phyloP scores from a whole-genome alignment of 169 alveolate genomes.

The Plasmodium yoelii region DNA sequence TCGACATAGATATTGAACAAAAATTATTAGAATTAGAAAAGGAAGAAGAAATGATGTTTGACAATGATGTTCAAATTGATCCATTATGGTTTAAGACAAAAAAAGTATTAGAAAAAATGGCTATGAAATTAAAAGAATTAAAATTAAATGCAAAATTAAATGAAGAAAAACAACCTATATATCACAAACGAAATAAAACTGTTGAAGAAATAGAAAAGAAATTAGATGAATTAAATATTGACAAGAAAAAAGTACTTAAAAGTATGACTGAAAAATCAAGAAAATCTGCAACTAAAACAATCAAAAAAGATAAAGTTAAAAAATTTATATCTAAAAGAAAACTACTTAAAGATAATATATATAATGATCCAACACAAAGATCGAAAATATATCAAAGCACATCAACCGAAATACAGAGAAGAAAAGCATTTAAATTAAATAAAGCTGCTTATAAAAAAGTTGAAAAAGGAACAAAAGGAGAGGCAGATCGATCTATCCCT shows the following conservation, averaged over 20 bases:
- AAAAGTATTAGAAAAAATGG: slow-evolving; percentile 57
- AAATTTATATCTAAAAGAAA: slow-evolving; percentile 42
- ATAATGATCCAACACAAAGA: slow-evolving; percentile 38
- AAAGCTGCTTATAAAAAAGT: slow-evolving; percentile 80
- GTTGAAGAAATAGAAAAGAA: slow-evolving; percentile 56
- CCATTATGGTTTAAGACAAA: slow-evolving; percentile 78
- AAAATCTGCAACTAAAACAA: background rate
- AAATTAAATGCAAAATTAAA: slow-evolving; percentile 44
- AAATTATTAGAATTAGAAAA: slow-evolving; percentile 95
- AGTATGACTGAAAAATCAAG: slow-evolving; percentile 51
- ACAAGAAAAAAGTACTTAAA: slow-evolving; percentile 25
- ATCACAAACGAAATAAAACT: slow-evolving; percentile 64
- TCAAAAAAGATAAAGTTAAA: slow-evolving; percentile 15
- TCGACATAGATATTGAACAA: slow-evolving; percentile 96
- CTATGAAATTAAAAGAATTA: slow-evolving; percentile 28
- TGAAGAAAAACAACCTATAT: slow-evolving; percentile 48
- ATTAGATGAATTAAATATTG: slow-evolving; percentile 25
- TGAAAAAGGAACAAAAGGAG: slow-evolving; percentile 90
- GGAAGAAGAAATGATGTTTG: slow-evolving; percentile 95
- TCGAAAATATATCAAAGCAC: slow-evolving; percentile 64
- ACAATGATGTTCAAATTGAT: slow-evolving; percentile 84
- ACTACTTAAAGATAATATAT: slow-evolving; percentile 41
- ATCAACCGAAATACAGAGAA: slow-evolving; percentile 77
- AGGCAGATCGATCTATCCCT: slow-evolving; percentile 92
- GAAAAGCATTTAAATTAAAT: slow-evolving; percentile 77